Base-by-base conservation (phyloP, 73 alveolate species). In the Blepharisma japonicum region DNA sequence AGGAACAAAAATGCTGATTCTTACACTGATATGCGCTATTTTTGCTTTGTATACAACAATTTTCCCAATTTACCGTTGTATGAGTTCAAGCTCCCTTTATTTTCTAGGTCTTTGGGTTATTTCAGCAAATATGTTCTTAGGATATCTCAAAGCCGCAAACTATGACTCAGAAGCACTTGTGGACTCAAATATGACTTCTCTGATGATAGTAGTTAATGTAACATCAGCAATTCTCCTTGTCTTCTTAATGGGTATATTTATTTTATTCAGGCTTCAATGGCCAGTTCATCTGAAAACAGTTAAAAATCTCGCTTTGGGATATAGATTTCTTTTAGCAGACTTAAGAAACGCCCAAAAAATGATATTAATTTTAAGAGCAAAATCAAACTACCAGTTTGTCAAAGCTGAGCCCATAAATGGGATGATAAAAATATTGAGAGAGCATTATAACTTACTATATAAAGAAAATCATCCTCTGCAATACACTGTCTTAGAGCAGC, bases 11-110 rank as follows among this genome's bases (percentile, higher is more conserved):
- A 11, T 53, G n/a, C 23, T 53, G 67, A 4, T 53, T 4, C 67
- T 53, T 1, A 20, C 23, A 14, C 23, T 11, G 2, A 20, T 53
- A 14, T 53, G 27, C 2, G 67, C 27, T 14, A 20, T 11, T 53
- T 53, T 53, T 53, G 67, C 67, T 53, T 53, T 53, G 67, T 53
- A 53, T 53, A 53, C 23, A 53, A 14, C 67, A 14, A 20, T 53
- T 11, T 14, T 53, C n/a, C 67, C 67, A 53, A 4, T 53, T 53
- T 53, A 53, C 23, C n/a, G 67, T 14, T 53, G 67, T 53, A 14
- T 53, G 67, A 53, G 67, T 53, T 53, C 67, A 14, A 53, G 67
- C 23, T 53, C 4, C 23, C 23, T 53, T 14, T 53, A 53, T 53
- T 11, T 20, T 53, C 23, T 53, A 4, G 23, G 27, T 53, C 67